phyloP scores from a whole-genome alignment of 2,329 filamentous ascomycete genomes.

The Penicillium psychrosexuale region DNA sequence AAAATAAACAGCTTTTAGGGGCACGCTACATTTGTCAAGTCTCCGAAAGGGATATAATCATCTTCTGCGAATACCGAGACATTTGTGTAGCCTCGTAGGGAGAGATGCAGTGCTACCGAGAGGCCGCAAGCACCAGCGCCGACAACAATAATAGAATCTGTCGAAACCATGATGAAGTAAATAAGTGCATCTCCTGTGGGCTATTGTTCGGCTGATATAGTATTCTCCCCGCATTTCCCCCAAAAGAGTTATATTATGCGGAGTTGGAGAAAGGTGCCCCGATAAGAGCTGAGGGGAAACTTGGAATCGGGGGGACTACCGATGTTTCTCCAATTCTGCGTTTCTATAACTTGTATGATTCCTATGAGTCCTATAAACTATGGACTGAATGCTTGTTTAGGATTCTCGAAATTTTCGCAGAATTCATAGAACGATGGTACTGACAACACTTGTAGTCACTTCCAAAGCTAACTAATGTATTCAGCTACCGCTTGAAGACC shows the following conservation, averaged over 20 bases:
- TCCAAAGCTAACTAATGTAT: not conserved
- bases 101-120: conserved; percentile 4
- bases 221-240: conserved; percentile 7
- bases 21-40: conserved; percentile 4
- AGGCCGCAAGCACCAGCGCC: conserved; percentile 14
- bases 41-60: not conserved
- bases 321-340: not conserved
- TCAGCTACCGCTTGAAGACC: not conserved
- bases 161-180: conserved; percentile 19
- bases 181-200: not conserved
- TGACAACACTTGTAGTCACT: not conserved
- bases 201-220: conserved; percentile 12
- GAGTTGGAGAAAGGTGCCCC: conserved; percentile 3
- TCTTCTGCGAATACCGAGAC: conserved; percentile 5
- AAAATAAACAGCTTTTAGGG: not conserved
- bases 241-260: conserved; percentile 9
- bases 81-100: conserved; percentile 6
- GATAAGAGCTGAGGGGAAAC: conserved; percentile 8
- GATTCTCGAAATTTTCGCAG: not conserved
- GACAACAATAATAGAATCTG: conserved; percentile 1
- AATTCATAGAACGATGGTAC: not conserved
- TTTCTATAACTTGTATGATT: not conserved
- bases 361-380: not conserved
- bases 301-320: not conserved
- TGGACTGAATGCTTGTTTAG: not conserved